These are phyloP conservation scores for Pueraria montana DNA, from an alignment of 306 rosid species.

Conservation along the genomic window DNA sequence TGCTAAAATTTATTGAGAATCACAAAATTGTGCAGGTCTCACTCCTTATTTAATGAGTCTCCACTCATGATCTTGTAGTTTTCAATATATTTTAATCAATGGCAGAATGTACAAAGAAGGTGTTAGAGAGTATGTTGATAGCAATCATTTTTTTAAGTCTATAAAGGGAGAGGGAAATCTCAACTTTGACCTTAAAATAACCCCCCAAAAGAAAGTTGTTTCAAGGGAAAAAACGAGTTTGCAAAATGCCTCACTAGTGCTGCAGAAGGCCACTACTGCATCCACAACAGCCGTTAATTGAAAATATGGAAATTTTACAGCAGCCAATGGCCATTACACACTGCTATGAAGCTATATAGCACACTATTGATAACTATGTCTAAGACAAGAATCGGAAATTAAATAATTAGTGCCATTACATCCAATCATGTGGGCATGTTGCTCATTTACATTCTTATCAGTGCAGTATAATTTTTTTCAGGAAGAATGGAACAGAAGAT, in stretches of 20 bases:
- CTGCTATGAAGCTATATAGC: not conserved
- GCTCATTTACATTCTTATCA: conserved; percentile 10
- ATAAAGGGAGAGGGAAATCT: not conserved
- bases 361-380: not conserved
- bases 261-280: not conserved
- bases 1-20: no score
- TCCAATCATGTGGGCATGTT: conserved; percentile 32
- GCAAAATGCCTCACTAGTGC: conserved; percentile 4
- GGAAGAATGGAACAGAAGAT: conserved; percentile 31
- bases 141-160: not conserved
- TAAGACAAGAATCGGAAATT: not conserved
- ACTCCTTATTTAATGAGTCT: not conserved
- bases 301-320: not conserved
- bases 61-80: no score
- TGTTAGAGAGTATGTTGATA: not conserved
- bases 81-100: not conserved
- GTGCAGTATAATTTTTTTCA: not conserved
- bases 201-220: not conserved
- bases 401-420: conserved; percentile 23
- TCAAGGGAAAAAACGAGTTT: not conserved
- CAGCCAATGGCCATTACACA: not conserved
- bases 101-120: not conserved
- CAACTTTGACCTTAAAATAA: not conserved
- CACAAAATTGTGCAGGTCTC: not conserved
- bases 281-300: not conserved